A percentile compares a stretch with the other conserved stretches of the same genome.
Conservation (phyloP, 768 basidiomycete genomes). For the Russula griseocarnosa region DNA sequence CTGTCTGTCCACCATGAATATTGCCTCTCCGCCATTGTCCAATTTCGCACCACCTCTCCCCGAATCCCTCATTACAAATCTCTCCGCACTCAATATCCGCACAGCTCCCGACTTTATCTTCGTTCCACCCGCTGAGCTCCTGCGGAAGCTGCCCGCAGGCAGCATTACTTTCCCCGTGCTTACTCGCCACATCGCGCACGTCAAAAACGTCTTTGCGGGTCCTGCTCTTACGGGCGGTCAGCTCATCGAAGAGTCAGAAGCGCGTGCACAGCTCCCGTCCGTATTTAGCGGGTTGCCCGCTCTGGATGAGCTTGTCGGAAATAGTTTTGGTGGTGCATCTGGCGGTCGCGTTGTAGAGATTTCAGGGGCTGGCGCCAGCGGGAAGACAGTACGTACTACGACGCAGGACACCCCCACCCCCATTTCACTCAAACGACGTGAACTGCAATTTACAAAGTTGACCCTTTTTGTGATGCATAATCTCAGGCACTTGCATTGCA, state of each 20-base stretch:
- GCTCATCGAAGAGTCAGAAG: slow-evolving; percentile 31
- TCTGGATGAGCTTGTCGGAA: slow-evolving; percentile 51
- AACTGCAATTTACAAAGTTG: too few relatives aligned
- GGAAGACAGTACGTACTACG: slow-evolving; percentile 62
- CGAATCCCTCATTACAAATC: slow-evolving; percentile 13
- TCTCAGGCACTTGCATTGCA: slow-evolving; percentile 58
- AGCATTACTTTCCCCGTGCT: slow-evolving; percentile 22
- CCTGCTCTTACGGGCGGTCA: slow-evolving; percentile 33
- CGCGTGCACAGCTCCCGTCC: slow-evolving; percentile 32
- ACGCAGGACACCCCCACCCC: too few relatives aligned
- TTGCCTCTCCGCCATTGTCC: slow-evolving; percentile 14
- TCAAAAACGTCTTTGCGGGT: slow-evolving; percentile 14
- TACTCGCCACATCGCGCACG: slow-evolving; percentile 19
- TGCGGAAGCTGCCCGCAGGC: slow-evolving; percentile 20
- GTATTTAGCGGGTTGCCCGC: slow-evolving; percentile 40
- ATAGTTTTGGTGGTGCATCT: slow-evolving; percentile 39
- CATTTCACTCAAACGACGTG: neutral
- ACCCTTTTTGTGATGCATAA: slow-evolving; percentile 9
- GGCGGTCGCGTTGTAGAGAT: slow-evolving; percentile 56
- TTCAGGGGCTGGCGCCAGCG: slow-evolving; percentile 59
- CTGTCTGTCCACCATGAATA: slow-evolving; percentile 3
- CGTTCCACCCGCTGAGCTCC: slow-evolving; percentile 7
- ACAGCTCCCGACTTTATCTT: slow-evolving; percentile 23
- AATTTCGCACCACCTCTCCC: slow-evolving; percentile 19
- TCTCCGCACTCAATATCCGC: slow-evolving; percentile 23